These are phyloP conservation scores for Cocos nucifera DNA, from an alignment of 176 grass and related monocot genomes.

Conservation along the genomic window DNA sequence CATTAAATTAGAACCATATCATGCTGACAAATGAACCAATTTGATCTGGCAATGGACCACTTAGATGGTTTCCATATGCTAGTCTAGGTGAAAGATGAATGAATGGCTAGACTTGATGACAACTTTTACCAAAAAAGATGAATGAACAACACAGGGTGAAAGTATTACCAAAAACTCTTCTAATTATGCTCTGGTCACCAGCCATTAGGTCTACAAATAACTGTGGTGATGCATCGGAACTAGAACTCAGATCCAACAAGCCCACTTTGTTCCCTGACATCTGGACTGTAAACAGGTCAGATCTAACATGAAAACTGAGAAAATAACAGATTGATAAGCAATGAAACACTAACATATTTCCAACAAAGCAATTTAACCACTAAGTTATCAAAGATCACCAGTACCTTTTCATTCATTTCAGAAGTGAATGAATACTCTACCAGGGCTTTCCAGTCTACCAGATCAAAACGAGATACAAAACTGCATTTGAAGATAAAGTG, in stretches of 20 bases:
- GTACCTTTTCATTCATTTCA: slow-evolving; percentile 70
- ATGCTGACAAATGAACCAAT: too few relatives aligned
- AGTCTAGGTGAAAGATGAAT: too few relatives aligned
- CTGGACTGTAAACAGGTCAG: slow-evolving; percentile 99
- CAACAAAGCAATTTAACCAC: background rate
- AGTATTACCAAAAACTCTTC: slow-evolving; percentile 67
- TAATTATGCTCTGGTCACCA: slow-evolving; percentile 60
- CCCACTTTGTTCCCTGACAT: slow-evolving; percentile 59
- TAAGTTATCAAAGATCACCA: slow-evolving; percentile 16
- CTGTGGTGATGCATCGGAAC: slow-evolving; percentile 45
- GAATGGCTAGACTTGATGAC: too few relatives aligned
- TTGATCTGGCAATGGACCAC: too few relatives aligned
- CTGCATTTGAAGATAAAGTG: slow-evolving; percentile 29
- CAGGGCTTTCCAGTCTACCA: slow-evolving; percentile 77
- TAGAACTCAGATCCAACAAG: slow-evolving; percentile 63
- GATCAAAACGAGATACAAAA: slow-evolving; percentile 67
- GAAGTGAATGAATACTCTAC: slow-evolving; percentile 50
- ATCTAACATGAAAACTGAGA: slow-evolving; percentile 9
- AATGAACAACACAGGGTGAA: background rate
- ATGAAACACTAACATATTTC: slow-evolving; percentile 9
- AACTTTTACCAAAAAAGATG: background rate
- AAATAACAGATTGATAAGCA: too few relatives aligned
- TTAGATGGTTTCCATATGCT: too few relatives aligned
- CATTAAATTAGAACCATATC: too few relatives aligned
- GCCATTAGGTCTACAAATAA: slow-evolving; percentile 59